Conservation (phyloP, 1,284 basidiomycete species). For the Pseudozyma pruni region DNA sequence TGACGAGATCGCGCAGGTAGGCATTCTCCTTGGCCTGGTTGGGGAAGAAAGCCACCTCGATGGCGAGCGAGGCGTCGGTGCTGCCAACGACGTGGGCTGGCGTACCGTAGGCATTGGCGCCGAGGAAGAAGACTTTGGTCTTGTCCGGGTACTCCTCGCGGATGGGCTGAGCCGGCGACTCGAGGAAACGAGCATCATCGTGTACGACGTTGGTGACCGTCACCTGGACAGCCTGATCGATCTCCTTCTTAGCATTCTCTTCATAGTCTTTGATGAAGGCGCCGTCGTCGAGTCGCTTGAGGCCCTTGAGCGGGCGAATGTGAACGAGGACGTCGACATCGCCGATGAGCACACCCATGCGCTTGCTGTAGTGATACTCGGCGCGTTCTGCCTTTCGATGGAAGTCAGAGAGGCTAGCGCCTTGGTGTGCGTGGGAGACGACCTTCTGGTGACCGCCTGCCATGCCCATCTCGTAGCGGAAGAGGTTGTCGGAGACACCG, state of each 20-base stretch:
- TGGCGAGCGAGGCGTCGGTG: constrained; percentile 65
- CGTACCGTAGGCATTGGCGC: constrained; percentile 90
- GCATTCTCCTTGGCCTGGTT: constrained; percentile 61
- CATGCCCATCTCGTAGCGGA: constrained; percentile 75
- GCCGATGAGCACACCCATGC: constrained; percentile 86
- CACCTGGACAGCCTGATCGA: constrained; percentile 77
- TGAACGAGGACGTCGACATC: constrained; percentile 71
- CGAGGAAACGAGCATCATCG: constrained; percentile 67
- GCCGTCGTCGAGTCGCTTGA: constrained; percentile 87
- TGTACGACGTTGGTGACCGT: constrained; percentile 55
- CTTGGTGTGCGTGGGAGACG: constrained; percentile 46
- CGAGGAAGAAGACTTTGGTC: constrained; percentile 93
- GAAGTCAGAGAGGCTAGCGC: constrained; percentile 70
- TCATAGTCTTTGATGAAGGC: constrained; percentile 96
- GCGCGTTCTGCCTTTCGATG: constrained; percentile 71
- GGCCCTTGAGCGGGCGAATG: constrained; percentile 72
- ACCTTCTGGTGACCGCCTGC: constrained; percentile 50
- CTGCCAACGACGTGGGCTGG: constrained; percentile 87
- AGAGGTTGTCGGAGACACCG: constrained; percentile 85
- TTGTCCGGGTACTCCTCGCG: constrained; percentile 89
- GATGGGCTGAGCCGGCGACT: constrained; percentile 80
- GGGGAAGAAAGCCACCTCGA: constrained; percentile 58
- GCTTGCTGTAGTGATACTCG: constrained; percentile 87
- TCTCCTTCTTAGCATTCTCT: constrained; percentile 77
- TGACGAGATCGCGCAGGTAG: constrained; percentile 53